phyloP scores from a whole-genome alignment of 768 basidiomycete species.

The Pisolithus marmoratus region DNA sequence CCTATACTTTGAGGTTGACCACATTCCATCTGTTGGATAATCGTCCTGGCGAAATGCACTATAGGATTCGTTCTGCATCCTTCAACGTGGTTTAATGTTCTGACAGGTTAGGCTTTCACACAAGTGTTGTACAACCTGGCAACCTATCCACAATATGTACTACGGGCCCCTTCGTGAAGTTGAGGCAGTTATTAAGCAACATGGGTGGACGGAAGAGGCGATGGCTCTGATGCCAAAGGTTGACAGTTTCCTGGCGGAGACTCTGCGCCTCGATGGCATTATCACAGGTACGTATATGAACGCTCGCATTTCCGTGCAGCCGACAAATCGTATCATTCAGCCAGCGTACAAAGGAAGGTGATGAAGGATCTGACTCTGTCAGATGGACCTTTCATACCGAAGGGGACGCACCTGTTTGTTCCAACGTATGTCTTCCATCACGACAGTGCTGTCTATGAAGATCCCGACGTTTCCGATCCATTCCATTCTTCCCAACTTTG shows the following conservation, averaged over 20 bases:
- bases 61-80: no score
- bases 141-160: constrained; percentile 28
- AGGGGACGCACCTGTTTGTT: constrained; percentile 23
- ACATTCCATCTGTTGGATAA: no score
- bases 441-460: constrained; percentile 22
- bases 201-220: constrained; percentile 25
- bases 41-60: no score
- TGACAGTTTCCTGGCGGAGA: constrained; percentile 38
- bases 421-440: constrained; percentile 16
- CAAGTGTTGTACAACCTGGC: constrained; percentile 32
- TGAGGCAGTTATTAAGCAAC: constrained; percentile 19
- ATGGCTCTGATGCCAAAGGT: constrained; percentile 30
- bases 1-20: no score
- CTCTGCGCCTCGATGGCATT: constrained; percentile 25
- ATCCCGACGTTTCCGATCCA: constrained; percentile 36
- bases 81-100: no score
- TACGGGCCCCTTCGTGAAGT: constrained; percentile 34
- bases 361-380: constrained; percentile 24
- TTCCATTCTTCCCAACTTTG: no score
- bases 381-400: constrained; percentile 33
- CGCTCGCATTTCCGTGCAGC: not conserved
- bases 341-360: constrained; percentile 22
- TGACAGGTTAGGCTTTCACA: no score
- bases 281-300: not conserved
- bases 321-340: constrained; percentile 4